Evolutionary conservation across 345 rosid genomes (phyloP), one percentile per base, ranked within the genome.

Genomic region (rapeseed (Brassica napus)): DNA sequence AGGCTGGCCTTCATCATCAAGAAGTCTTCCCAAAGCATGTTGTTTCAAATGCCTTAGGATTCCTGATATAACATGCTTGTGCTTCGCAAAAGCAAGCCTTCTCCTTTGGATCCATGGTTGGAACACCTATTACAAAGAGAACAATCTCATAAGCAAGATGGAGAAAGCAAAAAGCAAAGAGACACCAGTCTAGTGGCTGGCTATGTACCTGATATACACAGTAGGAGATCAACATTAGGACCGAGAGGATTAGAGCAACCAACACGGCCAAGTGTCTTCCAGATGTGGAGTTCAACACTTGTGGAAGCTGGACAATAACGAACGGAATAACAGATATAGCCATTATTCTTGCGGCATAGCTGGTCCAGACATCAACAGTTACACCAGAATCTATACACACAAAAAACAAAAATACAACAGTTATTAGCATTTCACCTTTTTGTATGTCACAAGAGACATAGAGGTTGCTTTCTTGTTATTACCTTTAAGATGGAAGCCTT

Each of bases 61-160:
- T 84, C 88, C 90, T 61, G 97, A 88, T 12, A 95, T 84, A 37
- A 89, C 89, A 73, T 79, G 93, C 87, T 88, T 91, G 82, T 86
- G 94, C 88, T 87, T 88, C 10, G 84, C 90, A 66, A 82, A 95
- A 80, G 91, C 94, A 79, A 95, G 77, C 44, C 90, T 87, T 52
- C 97, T 88, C 81, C 82, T 83, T 81, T 91, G 99, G 60, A 95
- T 87, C 97, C 91, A 88, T 11, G 99, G 99, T 85, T 95, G 99
- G 79, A 90, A 81, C 47, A 85, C 86, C 88, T 85, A 71, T 16
- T 26, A 58, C 74, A 55, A 35, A 72, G 79, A 81, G 69, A 35
- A 82, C 4, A 59, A 73, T 14, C 58, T 76, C 70, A 71, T 8
- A 72, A 78, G 49, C 60, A 39, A 55, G n/a, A 66, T 39, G 12